Evolutionary conservation across 2,329 filamentous ascomycete species (phyloP).

Genomic region (Fusarium liriodendri): DNA sequence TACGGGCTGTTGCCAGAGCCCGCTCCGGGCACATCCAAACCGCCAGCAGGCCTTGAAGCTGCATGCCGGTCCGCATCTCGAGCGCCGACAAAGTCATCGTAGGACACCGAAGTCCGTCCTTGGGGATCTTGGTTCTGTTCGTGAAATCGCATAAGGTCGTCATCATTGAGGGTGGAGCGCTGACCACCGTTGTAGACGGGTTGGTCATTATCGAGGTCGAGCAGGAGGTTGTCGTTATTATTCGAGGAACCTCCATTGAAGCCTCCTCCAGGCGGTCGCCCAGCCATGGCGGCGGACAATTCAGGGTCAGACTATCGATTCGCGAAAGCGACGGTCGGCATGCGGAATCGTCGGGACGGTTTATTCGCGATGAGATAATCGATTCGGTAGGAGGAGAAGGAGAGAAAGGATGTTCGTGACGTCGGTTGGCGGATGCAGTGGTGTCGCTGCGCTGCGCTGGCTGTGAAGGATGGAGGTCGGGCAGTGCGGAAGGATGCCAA

Average conservation of each 20-base stretch:
- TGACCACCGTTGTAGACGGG: conserved; percentile 81
- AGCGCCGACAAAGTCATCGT: conserved; percentile 92
- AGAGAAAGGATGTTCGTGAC: conserved; percentile 3
- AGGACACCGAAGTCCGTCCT: conserved; percentile 86
- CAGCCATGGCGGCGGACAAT: conserved; percentile 69
- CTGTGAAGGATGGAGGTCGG: conserved; percentile 24
- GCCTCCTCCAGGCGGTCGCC: conserved; percentile 61
- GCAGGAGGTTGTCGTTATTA: conserved; percentile 71
- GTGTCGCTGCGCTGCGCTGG: conserved; percentile 12
- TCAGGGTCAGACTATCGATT: conserved; percentile 46
- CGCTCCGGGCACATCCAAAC: conserved; percentile 39
- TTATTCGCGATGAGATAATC: conserved; percentile 9
- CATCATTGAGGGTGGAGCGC: conserved; percentile 82
- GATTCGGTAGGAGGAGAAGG: conserved; percentile 6
- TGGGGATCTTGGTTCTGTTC: conserved; percentile 75
- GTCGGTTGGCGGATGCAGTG: conserved; percentile 1
- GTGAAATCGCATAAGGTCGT: conserved; percentile 81
- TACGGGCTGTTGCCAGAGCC: conserved; percentile 55
- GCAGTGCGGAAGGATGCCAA: conserved; percentile 30
- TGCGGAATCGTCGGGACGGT: conserved; percentile 44
- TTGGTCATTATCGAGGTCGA: conserved; percentile 79
- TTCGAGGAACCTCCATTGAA: conserved; percentile 62
- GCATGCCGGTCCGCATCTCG: conserved; percentile 61
- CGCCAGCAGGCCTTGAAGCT: conserved; percentile 54
- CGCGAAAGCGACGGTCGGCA: conserved; percentile 46